Evolutionary conservation across 1,284 basidiomycete species (phyloP), one percentile per base, ranked within the genome.

Genomic region (Moesziomyces antarcticus): DNA sequence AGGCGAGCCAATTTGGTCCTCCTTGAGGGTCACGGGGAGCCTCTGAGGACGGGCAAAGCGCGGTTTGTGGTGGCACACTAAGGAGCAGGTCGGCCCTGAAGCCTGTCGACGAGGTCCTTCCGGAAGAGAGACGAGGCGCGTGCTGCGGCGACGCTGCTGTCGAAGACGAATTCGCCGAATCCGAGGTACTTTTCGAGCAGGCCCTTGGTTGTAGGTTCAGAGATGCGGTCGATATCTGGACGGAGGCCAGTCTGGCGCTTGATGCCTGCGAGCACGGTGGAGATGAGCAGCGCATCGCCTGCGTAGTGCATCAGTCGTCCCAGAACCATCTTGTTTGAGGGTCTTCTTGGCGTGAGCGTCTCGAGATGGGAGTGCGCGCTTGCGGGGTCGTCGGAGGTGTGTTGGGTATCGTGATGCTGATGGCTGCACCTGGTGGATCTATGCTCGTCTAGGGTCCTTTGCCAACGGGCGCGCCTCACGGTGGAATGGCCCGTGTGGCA

Each of bases 211-310:
- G 91, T 94, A 3, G 90, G 88, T 76, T 97, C 78, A 13, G 66
- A 53, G 56, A 80, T 76, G 42, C 76, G 76, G 27, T 73, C 61
- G 22, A 74, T 59, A 44, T 82, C 73, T 9, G 68, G 74, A 16
- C 70, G 56, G 14, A 75, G 62, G 25, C 82, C 82, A 8, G 80
- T 71, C 30, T 93, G 91, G 73, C 93, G 90, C 85, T 91, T 92
- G 75, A 99, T 90, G 37, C 96, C 96, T 37, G 95, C 95, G 22
- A 96, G 86, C 11, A 98, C 88, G 11, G 95, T 93, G 18, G 93
- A 94, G 55, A 98, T 75, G 46, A 97, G 87, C 56, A 93, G 88
- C 24, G 91, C 92, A 83, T 98, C 96, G 56, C 92, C 85, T 44
- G 91, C 88, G 81, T 92, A 94, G 85, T 97, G 95, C 43, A 91